These are phyloP conservation scores for Mucuna pruriens DNA, from an alignment of 306 rosid genomes.

Conservation along the genomic window DNA sequence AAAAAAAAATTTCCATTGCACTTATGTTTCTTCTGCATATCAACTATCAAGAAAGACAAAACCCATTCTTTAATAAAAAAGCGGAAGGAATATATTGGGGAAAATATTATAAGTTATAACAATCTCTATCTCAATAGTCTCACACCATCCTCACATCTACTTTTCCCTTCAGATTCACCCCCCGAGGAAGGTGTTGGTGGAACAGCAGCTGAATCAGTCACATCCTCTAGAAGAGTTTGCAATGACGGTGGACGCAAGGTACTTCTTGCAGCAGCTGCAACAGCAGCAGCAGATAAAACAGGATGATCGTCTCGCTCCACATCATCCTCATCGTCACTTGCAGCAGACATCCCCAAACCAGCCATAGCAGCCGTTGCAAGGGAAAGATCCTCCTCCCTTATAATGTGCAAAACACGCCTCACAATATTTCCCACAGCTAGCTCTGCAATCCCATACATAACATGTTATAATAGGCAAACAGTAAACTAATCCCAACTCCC, in stretches of 20 bases:
- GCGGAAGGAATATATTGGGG: neutral
- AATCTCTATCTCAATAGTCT: conserved; percentile 38
- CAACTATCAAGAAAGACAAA: conserved; percentile 8
- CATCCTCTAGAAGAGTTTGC: conserved; percentile 94
- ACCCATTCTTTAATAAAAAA: neutral
- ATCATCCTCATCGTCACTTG: conserved; percentile 93
- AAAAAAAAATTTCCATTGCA: neutral
- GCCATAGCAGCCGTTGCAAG: conserved; percentile 83
- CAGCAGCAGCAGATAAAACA: conserved; percentile 82
- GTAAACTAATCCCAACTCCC: conserved; percentile 18
- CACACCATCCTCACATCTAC: conserved; percentile 68
- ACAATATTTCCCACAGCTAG: conserved; percentile 97
- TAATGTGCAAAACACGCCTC: conserved; percentile 95
- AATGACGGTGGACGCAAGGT: conserved; percentile 95
- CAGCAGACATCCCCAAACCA: conserved; percentile 72
- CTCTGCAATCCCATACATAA: conserved; percentile 61
- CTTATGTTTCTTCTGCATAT: neutral
- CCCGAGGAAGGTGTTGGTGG: conserved; percentile 83
- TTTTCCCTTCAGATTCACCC: conserved; percentile 96
- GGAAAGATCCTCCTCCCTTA: conserved; percentile 95
- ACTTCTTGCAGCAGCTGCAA: conserved; percentile 97
- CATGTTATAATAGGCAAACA: conserved; percentile 39
- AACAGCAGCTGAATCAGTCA: conserved; percentile 61
- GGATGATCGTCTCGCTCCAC: conserved; percentile 67
- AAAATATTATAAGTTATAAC: conserved; percentile 1